These are phyloP conservation scores for Solanum pennellii DNA, from an alignment of 257 asterid genomes.

Conservation along the genomic window DNA sequence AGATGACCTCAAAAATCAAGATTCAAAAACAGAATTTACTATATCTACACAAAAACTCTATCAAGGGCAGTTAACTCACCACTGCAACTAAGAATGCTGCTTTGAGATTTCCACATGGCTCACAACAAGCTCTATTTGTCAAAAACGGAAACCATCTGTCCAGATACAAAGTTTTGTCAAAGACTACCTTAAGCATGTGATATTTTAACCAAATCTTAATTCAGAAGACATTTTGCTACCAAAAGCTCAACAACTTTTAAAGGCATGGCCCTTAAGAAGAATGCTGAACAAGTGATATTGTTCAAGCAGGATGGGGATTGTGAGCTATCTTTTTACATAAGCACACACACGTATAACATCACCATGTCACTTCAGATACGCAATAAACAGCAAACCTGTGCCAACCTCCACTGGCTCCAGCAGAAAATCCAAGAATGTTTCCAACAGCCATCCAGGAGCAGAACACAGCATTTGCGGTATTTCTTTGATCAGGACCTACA, in stretches of 20 bases:
- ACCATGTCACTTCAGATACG: neutral
- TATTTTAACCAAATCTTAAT: neutral
- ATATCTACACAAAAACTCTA: neutral
- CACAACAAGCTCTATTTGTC: conserved; percentile 93
- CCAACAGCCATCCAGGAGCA: conserved; percentile 99
- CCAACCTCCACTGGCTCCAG: conserved; percentile 98
- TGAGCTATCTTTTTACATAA: neutral
- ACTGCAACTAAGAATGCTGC: conserved; percentile 98
- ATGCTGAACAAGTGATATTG: neutral
- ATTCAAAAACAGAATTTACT: neutral
- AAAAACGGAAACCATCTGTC: conserved; percentile 96
- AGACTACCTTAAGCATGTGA: neutral
- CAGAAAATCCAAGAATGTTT: conserved; percentile 92
- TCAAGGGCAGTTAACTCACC: conserved; percentile 46
- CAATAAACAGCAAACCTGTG: conserved; percentile 49
- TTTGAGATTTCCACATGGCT: conserved; percentile 96
- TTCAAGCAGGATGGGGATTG: neutral
- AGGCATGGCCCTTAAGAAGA: neutral
- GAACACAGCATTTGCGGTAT: conserved; percentile 89
- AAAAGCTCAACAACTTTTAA: neutral
- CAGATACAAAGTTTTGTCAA: conserved; percentile 3
- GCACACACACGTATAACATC: neutral
- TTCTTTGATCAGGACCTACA: conserved; percentile 94
- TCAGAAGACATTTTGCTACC: neutral
- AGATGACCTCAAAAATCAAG: neutral